Percentiles rank a stretch among this genome's conserved stretches.
phyloP scores from a whole-genome alignment of 1,284 basidiomycete species.

The Pholiota adiposa region DNA sequence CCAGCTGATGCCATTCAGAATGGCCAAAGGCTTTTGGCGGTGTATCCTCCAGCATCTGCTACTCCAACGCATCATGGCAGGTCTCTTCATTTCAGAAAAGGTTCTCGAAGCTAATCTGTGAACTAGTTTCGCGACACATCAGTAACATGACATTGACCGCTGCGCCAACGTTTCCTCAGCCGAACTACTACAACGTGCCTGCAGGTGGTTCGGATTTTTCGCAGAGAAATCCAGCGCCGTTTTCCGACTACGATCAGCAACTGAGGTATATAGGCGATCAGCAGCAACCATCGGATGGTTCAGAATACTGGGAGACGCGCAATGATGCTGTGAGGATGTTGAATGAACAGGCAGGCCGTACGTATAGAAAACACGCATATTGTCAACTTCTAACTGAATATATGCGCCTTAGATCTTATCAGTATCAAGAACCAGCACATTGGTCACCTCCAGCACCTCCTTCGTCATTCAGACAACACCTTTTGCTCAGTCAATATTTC shows the following conservation, averaged over 20 bases:
- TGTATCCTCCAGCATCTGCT: slow-evolving; percentile 71
- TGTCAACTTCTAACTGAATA: slow-evolving; percentile 17
- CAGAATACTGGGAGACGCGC: slow-evolving; percentile 60
- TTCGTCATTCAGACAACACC: slow-evolving; percentile 53
- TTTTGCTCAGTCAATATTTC: slow-evolving; percentile 67
- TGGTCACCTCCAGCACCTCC: slow-evolving; percentile 38
- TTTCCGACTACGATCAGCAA: slow-evolving; percentile 62
- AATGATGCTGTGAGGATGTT: slow-evolving; percentile 56
- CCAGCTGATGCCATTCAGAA: slow-evolving; percentile 53
- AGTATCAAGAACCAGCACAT: slow-evolving; percentile 43
- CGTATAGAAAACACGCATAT: slow-evolving; percentile 33
- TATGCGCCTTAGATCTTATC: slow-evolving; percentile 35
- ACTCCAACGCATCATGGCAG: slow-evolving; percentile 72
- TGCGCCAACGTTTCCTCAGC: slow-evolving; percentile 64
- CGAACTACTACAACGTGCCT: slow-evolving; percentile 52
- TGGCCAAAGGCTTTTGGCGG: slow-evolving; percentile 62
- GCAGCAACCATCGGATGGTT: slow-evolving; percentile 40
- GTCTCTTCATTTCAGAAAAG: slow-evolving; percentile 16
- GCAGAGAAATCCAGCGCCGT: slow-evolving; percentile 52
- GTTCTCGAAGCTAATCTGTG: slow-evolving; percentile 14
- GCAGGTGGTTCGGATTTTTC: slow-evolving; percentile 34
- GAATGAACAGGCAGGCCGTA: slow-evolving; percentile 50
- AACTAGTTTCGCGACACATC: slow-evolving; percentile 65
- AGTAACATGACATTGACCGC: slow-evolving; percentile 58
- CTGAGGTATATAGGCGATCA: slow-evolving; percentile 49